A percentile compares a stretch with the other conserved stretches of the same genome.
Evolutionary conservation across 2,329 filamentous ascomycete species (phyloP).

Genomic region (Colletotrichum sp.): DNA sequence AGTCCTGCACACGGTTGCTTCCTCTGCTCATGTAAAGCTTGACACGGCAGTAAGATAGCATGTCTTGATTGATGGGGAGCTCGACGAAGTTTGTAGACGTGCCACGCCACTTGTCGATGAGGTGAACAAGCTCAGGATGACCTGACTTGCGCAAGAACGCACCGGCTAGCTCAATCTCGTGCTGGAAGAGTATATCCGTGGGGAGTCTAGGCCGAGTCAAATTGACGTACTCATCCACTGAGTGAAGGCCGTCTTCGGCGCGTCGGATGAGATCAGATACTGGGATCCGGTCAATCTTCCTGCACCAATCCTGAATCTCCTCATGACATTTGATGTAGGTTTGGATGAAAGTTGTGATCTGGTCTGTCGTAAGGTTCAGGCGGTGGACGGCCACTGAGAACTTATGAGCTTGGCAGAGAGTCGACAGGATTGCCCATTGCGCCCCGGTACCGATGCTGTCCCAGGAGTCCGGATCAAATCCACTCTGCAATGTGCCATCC

Average conservation of each 20-base stretch:
- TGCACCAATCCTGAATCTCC: neutral
- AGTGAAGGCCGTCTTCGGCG: slow-evolving; percentile 5
- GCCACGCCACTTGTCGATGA: slow-evolving; percentile 22
- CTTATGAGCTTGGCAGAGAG: neutral
- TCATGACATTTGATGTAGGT: neutral
- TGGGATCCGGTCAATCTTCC: slow-evolving; percentile 6
- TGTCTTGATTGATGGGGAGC: slow-evolving; percentile 27
- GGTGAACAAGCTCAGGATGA: neutral
- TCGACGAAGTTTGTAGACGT: slow-evolving; percentile 26
- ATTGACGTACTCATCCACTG: slow-evolving; percentile 8
- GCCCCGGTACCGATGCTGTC: neutral
- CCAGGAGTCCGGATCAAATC: neutral
- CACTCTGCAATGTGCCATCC: neutral
- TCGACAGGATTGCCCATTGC: neutral
- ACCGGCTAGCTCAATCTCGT: slow-evolving; percentile 21
- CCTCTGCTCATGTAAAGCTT: neutral
- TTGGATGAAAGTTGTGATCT: neutral
- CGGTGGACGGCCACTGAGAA: neutral
- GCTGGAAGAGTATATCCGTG: slow-evolving; percentile 25
- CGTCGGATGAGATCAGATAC: neutral
- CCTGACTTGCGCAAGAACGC: slow-evolving; percentile 22
- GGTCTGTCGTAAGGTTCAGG: neutral
- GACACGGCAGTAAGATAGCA: slow-evolving; percentile 13
- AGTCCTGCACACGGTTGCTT: neutral
- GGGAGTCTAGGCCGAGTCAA: slow-evolving; percentile 26